Percentiles rank a stretch among this genome's conserved stretches.
These are phyloP conservation scores for Cercis canadensis DNA, from an alignment of 306 rosid species.

Conservation along the genomic window DNA sequence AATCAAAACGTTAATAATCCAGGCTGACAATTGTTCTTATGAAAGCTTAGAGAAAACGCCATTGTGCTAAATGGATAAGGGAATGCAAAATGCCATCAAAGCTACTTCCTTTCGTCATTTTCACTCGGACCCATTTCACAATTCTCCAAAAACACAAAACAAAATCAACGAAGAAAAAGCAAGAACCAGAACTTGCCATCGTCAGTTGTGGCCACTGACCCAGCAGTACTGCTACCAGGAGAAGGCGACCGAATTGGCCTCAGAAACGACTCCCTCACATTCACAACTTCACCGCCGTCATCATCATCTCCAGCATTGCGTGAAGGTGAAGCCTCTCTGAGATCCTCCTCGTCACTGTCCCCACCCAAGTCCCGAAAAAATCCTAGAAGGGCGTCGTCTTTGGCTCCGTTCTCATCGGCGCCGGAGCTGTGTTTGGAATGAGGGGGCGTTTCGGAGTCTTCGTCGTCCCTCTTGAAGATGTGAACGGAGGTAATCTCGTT, in stretches of 20 bases:
- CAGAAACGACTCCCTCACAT: slow-evolving; percentile 35
- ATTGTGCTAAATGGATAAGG: not conserved
- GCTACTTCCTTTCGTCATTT: not conserved
- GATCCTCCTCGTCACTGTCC: slow-evolving; percentile 54
- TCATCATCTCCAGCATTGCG: slow-evolving; percentile 36
- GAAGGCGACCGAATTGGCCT: slow-evolving; percentile 48
- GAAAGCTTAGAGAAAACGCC: too few relatives aligned
- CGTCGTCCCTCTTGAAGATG: slow-evolving; percentile 79
- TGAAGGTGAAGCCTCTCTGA: slow-evolving; percentile 29
- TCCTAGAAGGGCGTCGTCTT: slow-evolving; percentile 42
- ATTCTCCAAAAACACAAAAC: not conserved
- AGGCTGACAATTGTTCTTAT: not conserved
- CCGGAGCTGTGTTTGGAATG: slow-evolving; percentile 45
- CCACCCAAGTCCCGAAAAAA: slow-evolving; percentile 65
- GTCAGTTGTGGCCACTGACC: slow-evolving; percentile 28
- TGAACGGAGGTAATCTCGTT: slow-evolving; percentile 93
- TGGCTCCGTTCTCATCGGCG: not conserved
- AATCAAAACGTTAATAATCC: not conserved
- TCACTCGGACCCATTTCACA: not conserved
- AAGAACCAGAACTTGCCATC: slow-evolving; percentile 36
- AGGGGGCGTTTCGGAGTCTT: slow-evolving; percentile 59
- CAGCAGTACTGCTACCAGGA: slow-evolving; percentile 46
- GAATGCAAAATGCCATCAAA: not conserved
- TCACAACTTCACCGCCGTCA: slow-evolving; percentile 36
- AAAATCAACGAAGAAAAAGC: not conserved